These are phyloP conservation scores for Cercospora sp. DNA, from an alignment of 2,329 filamentous ascomycete species.

Conservation along the genomic window DNA sequence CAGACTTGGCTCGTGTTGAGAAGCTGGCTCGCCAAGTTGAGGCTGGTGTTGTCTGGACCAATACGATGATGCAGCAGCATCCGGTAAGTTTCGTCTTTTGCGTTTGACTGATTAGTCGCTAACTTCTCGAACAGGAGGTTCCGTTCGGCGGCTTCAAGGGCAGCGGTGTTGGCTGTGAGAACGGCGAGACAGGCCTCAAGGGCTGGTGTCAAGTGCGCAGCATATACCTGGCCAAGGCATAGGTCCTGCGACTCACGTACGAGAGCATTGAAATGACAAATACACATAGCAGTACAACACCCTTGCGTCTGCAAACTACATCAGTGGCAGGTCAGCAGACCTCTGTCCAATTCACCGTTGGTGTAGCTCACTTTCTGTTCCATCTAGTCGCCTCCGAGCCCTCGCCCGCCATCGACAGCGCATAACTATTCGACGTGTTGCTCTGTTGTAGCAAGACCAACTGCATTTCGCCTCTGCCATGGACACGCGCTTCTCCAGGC, in stretches of 20 bases:
- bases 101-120: neutral
- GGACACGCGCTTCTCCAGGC: too few species aligned
- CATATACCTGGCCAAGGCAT: constrained; percentile 45
- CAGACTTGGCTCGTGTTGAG: constrained; percentile 72
- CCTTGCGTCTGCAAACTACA: too few species aligned
- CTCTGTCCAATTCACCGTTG: too few species aligned
- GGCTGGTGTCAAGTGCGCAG: constrained; percentile 48
- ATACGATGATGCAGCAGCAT: constrained; percentile 29
- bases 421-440: too few species aligned
- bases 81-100: constrained; percentile 12
- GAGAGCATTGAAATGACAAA: neutral
- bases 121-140: constrained; percentile 38
- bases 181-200: constrained; percentile 43
- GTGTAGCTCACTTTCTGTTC: too few species aligned
- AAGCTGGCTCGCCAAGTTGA: constrained; percentile 77
- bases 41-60: constrained; percentile 74
- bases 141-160: constrained; percentile 74
- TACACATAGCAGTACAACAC: neutral
- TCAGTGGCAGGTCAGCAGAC: too few species aligned
- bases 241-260: neutral
- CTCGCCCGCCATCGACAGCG: too few species aligned
- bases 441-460: too few species aligned
- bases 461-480: too few species aligned
- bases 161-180: constrained; percentile 54
- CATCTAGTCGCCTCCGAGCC: too few species aligned